Conservation (phyloP, 768 basidiomycete species). For the Rhizopogon rudus region DNA sequence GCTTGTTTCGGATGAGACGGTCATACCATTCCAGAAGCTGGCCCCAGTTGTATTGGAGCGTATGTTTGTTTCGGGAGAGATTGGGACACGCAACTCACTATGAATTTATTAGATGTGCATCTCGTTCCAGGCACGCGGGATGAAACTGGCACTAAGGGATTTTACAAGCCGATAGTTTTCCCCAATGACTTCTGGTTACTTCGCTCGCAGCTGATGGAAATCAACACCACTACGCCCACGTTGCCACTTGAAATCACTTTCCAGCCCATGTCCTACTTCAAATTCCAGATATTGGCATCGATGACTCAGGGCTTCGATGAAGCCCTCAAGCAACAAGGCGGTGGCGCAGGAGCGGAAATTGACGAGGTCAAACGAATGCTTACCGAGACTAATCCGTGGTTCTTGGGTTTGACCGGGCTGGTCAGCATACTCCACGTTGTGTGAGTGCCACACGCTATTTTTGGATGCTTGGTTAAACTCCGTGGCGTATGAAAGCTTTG, state of each 20-base stretch:
- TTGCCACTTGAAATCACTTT: constrained; percentile 81
- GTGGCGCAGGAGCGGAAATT: constrained; percentile 60
- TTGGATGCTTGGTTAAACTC: constrained; percentile 8
- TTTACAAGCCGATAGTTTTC: constrained; percentile 86
- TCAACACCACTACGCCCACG: constrained; percentile 76
- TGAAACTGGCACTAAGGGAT: constrained; percentile 56
- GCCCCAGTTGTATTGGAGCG: constrained; percentile 59
- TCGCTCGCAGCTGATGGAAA: constrained; percentile 72
- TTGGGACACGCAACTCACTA: constrained; percentile 6
- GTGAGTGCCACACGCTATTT: constrained; percentile 39
- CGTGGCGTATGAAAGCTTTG: constrained; percentile 51
- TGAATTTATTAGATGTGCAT: constrained; percentile 51
- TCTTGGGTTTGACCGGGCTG: constrained; percentile 76
- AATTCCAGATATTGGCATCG: constrained; percentile 82
- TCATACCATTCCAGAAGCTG: constrained; percentile 48
- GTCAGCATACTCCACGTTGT: constrained; percentile 87
- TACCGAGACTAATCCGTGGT: constrained; percentile 82
- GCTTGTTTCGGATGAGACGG: constrained; percentile 66
- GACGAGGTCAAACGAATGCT: constrained; percentile 97
- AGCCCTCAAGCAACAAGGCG: constrained; percentile 72
- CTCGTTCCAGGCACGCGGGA: constrained; percentile 59
- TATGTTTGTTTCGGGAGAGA: constrained; percentile 30
- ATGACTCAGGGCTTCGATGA: constrained; percentile 87
- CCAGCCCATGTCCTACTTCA: constrained; percentile 80
- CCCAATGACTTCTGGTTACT: constrained; percentile 96